Base-by-base conservation (phyloP, 139 green algal genomes). In the Volvox reticuliferus region DNA sequence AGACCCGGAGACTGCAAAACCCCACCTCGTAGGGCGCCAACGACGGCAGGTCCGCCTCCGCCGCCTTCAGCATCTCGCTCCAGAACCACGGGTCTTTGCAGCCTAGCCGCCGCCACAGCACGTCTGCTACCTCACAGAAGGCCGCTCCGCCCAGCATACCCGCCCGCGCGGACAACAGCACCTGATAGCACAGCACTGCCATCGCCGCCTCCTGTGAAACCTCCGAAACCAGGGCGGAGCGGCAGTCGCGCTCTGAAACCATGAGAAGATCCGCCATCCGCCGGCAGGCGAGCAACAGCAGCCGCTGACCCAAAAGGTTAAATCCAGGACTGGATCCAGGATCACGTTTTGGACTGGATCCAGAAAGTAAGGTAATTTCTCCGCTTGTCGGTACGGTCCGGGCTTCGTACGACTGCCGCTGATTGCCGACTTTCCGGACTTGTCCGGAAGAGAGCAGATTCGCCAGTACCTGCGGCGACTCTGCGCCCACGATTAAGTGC, bases 81-180 rank as follows among this genome's bases (percentile, higher is more conserved):
- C 81, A 87, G 62, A 87, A 87, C 62, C 30, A 44, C 30, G 30
- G n/a, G 37, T 76, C 80, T n/a, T 14, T 50, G 80, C 55, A n/a
- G 17, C 79, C 26, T 44, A 86, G 24, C 50, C 55, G 50, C 24
- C 79, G 50, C 55, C 33, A 88, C 20, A 88, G 12, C 82, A 79
- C 16, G 35, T 19, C 82, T 67, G 82, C 82, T 35, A 65, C 9
- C 65, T 36, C 16, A 24, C 82, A 65, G 82, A 79, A 88, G 33
- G 1, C 82, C 65, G 19, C 33, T 1, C 26, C 63, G 61, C 13
- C 35, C 63, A 79, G 30, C 65, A 78, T 28, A 32, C 82, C 82
- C 35, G 65, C 82, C 1, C 12, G 12, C 3, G 82, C 82, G 14
- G 33, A 37, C 33, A 24, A 24, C 20, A 79, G 82, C 13, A 79